phyloP scores from a whole-genome alignment of 164 flowering plant species.

The Litsea cubeba region DNA sequence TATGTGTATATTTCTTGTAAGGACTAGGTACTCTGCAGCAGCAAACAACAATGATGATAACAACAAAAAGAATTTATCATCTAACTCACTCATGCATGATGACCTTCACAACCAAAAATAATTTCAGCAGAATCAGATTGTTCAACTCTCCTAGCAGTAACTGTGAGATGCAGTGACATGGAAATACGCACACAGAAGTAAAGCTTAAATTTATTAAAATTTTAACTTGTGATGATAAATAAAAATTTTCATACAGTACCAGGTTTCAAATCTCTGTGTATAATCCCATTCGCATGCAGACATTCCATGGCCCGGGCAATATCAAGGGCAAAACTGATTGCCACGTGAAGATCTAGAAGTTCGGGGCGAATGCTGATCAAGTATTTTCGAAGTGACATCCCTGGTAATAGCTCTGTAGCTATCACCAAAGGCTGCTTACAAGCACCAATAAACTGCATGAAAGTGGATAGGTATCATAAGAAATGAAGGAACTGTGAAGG shows the following conservation, averaged over 20 bases:
- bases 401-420: slow-evolving; percentile 81
- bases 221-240: slow-evolving; percentile 3
- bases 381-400: slow-evolving; percentile 86
- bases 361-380: slow-evolving; percentile 60
- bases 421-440: slow-evolving; percentile 92
- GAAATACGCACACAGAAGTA: too few relatives aligned
- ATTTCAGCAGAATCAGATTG: neutral
- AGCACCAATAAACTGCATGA: slow-evolving; percentile 87
- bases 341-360: slow-evolving; percentile 53
- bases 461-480: neutral
- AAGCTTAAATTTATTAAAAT: slow-evolving; percentile 7
- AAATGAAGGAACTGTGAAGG: neutral
- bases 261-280: slow-evolving; percentile 94
- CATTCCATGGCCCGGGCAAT: slow-evolving; percentile 91
- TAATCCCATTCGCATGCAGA: slow-evolving; percentile 90
- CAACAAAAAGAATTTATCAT: neutral
- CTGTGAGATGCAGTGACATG: neutral
- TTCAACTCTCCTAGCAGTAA: neutral
- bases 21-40: neutral
- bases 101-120: neutral
- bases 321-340: slow-evolving; percentile 75
- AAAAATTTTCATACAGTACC: slow-evolving; percentile 32
- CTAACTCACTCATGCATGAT: neutral
- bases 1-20: neutral
- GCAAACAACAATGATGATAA: neutral